These are phyloP conservation scores for Cairneyella variabilis DNA, from an alignment of 495 filamentous ascomycete genomes.

Conservation along the genomic window DNA sequence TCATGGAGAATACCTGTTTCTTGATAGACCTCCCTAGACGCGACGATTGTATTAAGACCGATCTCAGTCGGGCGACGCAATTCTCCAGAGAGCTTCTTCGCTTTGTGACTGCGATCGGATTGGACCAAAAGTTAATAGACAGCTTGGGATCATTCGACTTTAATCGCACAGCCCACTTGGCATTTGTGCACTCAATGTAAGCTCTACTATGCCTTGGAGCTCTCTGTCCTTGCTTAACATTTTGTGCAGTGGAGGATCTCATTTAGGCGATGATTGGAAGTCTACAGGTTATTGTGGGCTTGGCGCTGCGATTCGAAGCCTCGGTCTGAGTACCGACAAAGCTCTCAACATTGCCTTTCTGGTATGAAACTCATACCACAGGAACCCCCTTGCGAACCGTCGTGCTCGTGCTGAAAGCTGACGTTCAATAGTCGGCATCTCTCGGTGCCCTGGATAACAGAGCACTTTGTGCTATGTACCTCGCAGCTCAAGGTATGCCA, in stretches of 20 bases:
- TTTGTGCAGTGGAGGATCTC: slow-evolving; percentile 50
- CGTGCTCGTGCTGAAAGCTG: not conserved
- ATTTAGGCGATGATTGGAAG: slow-evolving; percentile 41
- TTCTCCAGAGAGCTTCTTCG: slow-evolving; percentile 70
- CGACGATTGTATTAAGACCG: slow-evolving; percentile 25
- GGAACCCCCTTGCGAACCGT: not conserved
- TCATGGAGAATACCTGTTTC: slow-evolving; percentile 84
- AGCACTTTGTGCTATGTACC: slow-evolving; percentile 68
- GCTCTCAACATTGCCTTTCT: slow-evolving; percentile 54
- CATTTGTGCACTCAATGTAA: slow-evolving; percentile 79
- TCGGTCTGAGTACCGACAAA: slow-evolving; percentile 46
- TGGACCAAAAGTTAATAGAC: slow-evolving; percentile 55
- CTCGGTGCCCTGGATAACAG: slow-evolving; percentile 68
- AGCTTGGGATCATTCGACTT: slow-evolving; percentile 74
- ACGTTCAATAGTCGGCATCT: slow-evolving; percentile 73
- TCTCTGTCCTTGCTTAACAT: slow-evolving; percentile 1
- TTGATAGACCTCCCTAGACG: slow-evolving; percentile 76
- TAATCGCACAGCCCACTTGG: slow-evolving; percentile 56
- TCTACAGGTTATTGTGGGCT: slow-evolving; percentile 64
- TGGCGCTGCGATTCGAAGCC: slow-evolving; percentile 46
- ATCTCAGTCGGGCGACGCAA: slow-evolving; percentile 38
- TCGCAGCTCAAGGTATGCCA: slow-evolving; percentile 66
- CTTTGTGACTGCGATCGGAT: slow-evolving; percentile 64
- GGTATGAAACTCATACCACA: slow-evolving; percentile 31
- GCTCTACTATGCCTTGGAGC: slow-evolving; percentile 7